Evolutionary conservation across 495 filamentous ascomycete species (phyloP), one percentile per base, ranked within the genome.

Genomic region (Aspergillus sclerotiicarbonarius): DNA sequence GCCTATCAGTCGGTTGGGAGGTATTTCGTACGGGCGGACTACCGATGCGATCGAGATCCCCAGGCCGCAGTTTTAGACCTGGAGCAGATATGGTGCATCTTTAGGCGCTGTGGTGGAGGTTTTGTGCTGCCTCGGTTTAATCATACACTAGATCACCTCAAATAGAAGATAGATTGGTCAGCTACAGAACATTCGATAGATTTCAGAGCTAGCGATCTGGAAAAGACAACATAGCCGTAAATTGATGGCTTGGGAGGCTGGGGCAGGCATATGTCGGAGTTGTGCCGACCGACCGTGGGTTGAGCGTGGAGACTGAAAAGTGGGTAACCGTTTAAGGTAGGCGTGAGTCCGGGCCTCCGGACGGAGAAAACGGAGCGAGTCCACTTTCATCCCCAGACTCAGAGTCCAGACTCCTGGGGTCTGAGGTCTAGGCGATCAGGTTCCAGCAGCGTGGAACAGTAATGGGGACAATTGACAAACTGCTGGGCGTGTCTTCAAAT

Each of bases 1-100:
- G 61, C 94, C 93, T 15, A 82, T 96, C 29, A 83, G 82, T 64
- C 83, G 93, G 9, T 58, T 97, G 43, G 93, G 92, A 8, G 93
- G 94, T 0, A 91, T 96, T 62, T 84, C 84, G 6, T 97, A 96
- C 67, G 87, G 84, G 0, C 78, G 90, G 21, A 76, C 82, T 6
- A 85, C 80, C 0, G 85, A 92, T 46, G 89, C 75, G 1, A 68
- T 90, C n/a, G 93, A 98, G 77, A 66, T 97, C 41, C 85, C 82
- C 8, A 71, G 94, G 46, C 89, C 90, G 2, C 53, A 65, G 10
- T 71, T 72, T 25, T 70, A 67, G 53, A 54, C 43, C 37, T n/a
- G 10, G 33, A 15, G 37, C 5, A 13, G 35, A 1, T 41, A n/a
- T 41, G 37, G 37, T n/a, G 37, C 37, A 41, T 41, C 12, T 41